These are phyloP conservation scores for Colletotrichum viniferum DNA, from an alignment of 2,329 filamentous ascomycete genomes.

Conservation along the genomic window DNA sequence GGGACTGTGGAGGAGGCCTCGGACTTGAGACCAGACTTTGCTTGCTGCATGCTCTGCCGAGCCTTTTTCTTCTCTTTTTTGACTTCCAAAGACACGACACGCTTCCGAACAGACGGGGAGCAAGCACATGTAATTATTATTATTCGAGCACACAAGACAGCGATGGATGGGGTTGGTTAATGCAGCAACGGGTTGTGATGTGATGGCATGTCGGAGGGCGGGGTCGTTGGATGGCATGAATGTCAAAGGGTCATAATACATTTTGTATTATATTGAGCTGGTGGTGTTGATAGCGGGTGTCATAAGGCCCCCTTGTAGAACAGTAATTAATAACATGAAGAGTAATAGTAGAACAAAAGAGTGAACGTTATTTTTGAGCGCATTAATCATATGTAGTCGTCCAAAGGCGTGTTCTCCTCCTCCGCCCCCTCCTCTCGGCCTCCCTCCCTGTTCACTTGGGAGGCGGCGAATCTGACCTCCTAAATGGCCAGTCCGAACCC, in stretches of 20 bases:
- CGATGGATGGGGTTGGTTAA: background rate
- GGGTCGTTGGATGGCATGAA: background rate
- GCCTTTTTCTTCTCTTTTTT: background rate
- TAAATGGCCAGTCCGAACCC: conserved; percentile 12
- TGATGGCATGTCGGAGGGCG: background rate
- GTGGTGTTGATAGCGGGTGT: background rate
- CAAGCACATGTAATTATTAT: background rate
- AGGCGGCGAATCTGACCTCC: background rate
- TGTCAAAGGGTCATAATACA: background rate
- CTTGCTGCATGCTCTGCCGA: background rate
- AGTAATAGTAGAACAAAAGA: background rate
- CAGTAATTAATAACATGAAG: background rate
- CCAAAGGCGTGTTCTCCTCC: background rate
- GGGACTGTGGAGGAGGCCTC: background rate
- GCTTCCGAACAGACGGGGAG: background rate
- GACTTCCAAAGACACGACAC: background rate
- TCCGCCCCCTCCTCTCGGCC: background rate
- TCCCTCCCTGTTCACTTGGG: background rate
- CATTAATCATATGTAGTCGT: background rate
- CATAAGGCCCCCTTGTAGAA: background rate
- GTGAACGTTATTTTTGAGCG: background rate
- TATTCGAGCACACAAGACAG: background rate
- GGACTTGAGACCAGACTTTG: background rate
- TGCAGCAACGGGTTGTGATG: background rate
- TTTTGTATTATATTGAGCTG: background rate